A percentile compares a stretch with the other conserved stretches of the same genome.
These are phyloP conservation scores for Radiomyces spectabilis DNA, from an alignment of 192 early-diverging fungal genomes.

Conservation along the genomic window DNA sequence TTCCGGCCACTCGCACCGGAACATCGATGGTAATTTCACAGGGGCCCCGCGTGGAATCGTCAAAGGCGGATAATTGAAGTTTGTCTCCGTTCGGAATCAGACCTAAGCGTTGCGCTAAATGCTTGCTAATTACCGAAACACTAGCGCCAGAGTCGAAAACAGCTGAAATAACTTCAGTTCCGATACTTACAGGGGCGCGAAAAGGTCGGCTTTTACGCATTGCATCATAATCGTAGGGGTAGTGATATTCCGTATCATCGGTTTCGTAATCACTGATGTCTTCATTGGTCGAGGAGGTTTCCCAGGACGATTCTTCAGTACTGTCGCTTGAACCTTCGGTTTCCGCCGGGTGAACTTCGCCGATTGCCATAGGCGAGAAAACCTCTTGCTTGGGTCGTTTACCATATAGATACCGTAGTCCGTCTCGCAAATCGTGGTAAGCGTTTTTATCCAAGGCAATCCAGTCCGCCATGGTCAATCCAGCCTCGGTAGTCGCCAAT, in stretches of 20 bases:
- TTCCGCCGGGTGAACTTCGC: neutral
- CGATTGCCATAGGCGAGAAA: neutral
- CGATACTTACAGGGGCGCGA: too few relatives aligned
- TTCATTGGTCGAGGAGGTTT: too few relatives aligned
- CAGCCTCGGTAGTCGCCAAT: neutral
- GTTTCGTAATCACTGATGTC: too few relatives aligned
- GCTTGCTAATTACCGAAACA: neutral
- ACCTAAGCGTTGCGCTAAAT: neutral
- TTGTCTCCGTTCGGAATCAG: neutral
- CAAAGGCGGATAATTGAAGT: neutral
- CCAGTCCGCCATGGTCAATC: neutral
- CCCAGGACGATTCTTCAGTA: too few relatives aligned
- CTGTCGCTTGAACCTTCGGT: too few relatives aligned
- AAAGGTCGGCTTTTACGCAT: too few relatives aligned
- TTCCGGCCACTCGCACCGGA: neutral
- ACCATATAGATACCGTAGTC: neutral
- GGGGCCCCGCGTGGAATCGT: neutral
- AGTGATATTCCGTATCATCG: neutral
- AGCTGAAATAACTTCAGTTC: too few relatives aligned
- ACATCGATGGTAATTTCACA: neutral
- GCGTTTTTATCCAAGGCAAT: neutral
- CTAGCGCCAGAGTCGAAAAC: conserved; percentile 3
- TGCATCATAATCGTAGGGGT: neutral
- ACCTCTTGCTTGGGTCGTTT: neutral
- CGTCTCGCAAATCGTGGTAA: neutral